phyloP scores from a whole-genome alignment of 306 rosid species.

The Cicer arietinum region DNA sequence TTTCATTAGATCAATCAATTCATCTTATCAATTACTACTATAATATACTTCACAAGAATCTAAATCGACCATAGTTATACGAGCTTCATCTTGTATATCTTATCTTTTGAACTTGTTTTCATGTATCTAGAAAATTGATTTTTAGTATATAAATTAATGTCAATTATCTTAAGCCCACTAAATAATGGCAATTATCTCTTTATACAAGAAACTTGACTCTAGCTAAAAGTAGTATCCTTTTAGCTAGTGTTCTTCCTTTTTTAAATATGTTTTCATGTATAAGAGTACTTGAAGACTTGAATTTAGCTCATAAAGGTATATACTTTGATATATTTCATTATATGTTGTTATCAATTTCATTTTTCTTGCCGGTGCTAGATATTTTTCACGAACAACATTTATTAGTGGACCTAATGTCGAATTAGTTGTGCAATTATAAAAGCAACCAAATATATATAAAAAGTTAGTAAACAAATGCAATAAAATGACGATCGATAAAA shows the following conservation, averaged over 20 bases:
- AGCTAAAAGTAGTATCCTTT: not conserved
- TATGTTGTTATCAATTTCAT: too few species aligned
- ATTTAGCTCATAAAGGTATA: not conserved
- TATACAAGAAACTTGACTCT: not conserved
- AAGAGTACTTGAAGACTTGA: not conserved
- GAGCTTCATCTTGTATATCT: too few species aligned
- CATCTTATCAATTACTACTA: too few species aligned
- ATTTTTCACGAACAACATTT: not conserved
- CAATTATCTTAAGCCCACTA: not conserved
- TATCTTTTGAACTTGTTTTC: too few species aligned
- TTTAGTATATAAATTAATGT: not conserved
- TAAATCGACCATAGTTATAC: too few species aligned
- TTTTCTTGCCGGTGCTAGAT: too few species aligned
- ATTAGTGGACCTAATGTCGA: not conserved
- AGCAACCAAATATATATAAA: not conserved
- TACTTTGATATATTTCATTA: not conserved
- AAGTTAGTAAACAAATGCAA: not conserved
- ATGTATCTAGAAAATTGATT: not conserved
- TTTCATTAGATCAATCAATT: too few species aligned
- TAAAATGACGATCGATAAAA: too few species aligned
- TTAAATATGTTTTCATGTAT: not conserved
- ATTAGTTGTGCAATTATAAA: not conserved
- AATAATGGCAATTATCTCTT: not conserved
- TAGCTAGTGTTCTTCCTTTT: not conserved
- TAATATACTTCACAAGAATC: too few species aligned